phyloP scores from a whole-genome alignment of 306 rosid genomes.

The Styphnolobium japonicum region DNA sequence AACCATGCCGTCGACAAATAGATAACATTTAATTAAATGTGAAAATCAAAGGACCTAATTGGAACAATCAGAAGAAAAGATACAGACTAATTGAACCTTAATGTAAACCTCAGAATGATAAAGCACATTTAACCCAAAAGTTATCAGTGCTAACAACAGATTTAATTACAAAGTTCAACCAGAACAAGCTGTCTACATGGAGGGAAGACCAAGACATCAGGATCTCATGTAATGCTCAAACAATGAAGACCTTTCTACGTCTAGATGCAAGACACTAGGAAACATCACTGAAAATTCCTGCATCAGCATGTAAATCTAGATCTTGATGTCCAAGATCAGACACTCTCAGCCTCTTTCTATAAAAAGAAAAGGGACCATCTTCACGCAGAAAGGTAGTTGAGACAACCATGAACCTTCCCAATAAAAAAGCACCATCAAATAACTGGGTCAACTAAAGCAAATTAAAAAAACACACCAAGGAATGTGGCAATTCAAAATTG shows the following conservation, averaged over 20 bases:
- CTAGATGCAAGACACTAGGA: conserved; percentile 20
- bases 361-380: neutral
- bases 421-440: neutral
- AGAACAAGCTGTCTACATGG: neutral
- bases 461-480: neutral
- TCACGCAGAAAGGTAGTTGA: conserved; percentile 26
- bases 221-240: conserved; percentile 16
- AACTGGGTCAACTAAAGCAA: conserved; percentile 10
- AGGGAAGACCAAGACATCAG: neutral
- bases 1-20: neutral
- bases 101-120: neutral
- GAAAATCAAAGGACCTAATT: neutral
- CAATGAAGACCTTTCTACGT: conserved; percentile 25
- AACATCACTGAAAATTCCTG: conserved; percentile 17
- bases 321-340: conserved; percentile 27
- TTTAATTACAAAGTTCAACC: neutral
- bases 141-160: neutral
- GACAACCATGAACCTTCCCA: conserved; percentile 40
- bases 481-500: neutral
- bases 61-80: neutral
- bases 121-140: neutral
- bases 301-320: conserved; percentile 17
- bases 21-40: neutral
- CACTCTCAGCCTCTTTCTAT: conserved; percentile 35
- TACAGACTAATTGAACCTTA: neutral